phyloP scores from a whole-genome alignment of 164 flowering plant species.

The Liquidambar formosana region DNA sequence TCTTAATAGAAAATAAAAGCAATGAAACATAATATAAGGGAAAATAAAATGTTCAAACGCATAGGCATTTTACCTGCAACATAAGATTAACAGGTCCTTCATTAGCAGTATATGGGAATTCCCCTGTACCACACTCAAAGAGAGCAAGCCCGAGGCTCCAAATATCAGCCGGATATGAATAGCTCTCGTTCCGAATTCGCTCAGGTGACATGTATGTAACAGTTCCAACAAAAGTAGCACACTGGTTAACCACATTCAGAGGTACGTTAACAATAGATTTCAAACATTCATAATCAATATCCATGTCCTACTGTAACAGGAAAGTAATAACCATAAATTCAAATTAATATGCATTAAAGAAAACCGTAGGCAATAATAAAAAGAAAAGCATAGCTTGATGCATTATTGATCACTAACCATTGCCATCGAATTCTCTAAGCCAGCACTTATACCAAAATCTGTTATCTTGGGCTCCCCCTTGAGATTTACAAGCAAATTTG shows the following conservation, averaged over 20 bases:
- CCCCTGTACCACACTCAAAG: constrained; percentile 97
- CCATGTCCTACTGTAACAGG: not conserved
- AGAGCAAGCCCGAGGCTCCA: constrained; percentile 99
- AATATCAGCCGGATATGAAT: constrained; percentile 98
- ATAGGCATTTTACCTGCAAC: constrained; percentile 67
- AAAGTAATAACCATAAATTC: constrained; percentile 1
- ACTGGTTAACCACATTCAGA: constrained; percentile 45
- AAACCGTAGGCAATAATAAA: not conserved
- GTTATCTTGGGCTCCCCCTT: constrained; percentile 98
- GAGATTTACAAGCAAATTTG: constrained; percentile 94
- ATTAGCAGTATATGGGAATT: constrained; percentile 90
- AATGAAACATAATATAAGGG: not conserved
- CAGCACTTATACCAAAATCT: constrained; percentile 99
- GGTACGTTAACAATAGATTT: constrained; percentile 14
- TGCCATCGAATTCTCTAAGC: constrained; percentile 93
- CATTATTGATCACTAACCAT: constrained; percentile 61
- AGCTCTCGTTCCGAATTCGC: constrained; percentile 86
- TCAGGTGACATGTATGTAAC: constrained; percentile 99
- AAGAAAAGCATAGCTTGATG: not conserved
- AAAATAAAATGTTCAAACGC: not conserved
- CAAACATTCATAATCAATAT: not conserved
- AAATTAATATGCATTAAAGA: not conserved
- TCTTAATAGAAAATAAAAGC: not conserved
- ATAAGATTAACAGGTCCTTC: constrained; percentile 97
- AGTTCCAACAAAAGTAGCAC: constrained; percentile 98